These are phyloP conservation scores for Cardamine resedifolia DNA, from an alignment of 345 rosid genomes.

Conservation along the genomic window DNA sequence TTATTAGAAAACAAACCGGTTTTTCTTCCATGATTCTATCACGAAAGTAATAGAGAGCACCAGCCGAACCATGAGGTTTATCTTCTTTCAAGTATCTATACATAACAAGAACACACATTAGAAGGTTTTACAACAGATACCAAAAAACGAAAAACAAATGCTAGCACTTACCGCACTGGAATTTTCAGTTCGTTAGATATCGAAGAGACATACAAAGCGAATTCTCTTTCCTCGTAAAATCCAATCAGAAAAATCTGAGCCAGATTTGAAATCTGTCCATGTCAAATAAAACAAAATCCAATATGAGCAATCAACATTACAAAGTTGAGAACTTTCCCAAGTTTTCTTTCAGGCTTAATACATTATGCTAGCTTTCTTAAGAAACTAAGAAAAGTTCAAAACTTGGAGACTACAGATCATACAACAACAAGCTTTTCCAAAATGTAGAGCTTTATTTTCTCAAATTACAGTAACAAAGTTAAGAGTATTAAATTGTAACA, in stretches of 20 bases:
- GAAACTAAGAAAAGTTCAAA: not conserved
- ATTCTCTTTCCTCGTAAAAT: conserved; percentile 80
- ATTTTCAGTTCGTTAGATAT: conserved; percentile 73
- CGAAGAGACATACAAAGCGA: conserved; percentile 71
- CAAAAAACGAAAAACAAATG: not conserved
- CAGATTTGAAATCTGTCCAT: conserved; percentile 64
- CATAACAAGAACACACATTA: conserved; percentile 2
- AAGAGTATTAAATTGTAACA: not conserved
- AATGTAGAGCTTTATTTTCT: not conserved
- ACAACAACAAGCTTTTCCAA: not conserved
- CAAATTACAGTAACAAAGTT: not conserved
- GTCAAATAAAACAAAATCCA: not conserved
- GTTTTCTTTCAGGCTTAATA: not conserved
- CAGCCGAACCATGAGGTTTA: conserved; percentile 86
- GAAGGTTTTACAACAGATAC: not conserved
- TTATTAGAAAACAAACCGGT: conserved; percentile 48
- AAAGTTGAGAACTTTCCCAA: conserved; percentile 5
- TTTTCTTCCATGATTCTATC: conserved; percentile 72
- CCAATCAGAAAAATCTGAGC: conserved; percentile 70
- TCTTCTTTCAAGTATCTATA: conserved; percentile 72
- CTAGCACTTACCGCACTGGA: conserved; percentile 62
- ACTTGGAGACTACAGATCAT: not conserved
- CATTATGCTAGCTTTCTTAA: not conserved
- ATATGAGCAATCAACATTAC: conserved; percentile 8
- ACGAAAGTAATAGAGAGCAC: conserved; percentile 74